A percentile compares a stretch with the other conserved stretches of the same genome.
Evolutionary conservation across 2,329 filamentous ascomycete genomes (phyloP).

Genomic region (Coniochaeta hoffmannii): DNA sequence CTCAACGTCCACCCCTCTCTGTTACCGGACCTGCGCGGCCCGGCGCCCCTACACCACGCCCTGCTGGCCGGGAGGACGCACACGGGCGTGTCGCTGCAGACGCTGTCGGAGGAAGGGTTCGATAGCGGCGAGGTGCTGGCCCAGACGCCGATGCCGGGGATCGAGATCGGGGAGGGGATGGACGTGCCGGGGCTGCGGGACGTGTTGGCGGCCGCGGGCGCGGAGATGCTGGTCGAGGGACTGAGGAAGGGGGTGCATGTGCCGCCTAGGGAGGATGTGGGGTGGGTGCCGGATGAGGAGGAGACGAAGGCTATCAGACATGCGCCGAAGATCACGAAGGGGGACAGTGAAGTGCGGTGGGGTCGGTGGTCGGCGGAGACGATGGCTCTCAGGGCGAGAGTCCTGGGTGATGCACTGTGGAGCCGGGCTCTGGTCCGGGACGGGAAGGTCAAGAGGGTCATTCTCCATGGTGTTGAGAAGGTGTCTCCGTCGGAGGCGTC

Average conservation of each 20-base stretch:
- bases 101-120: conserved; percentile 67
- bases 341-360: conserved; percentile 59
- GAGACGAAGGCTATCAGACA: conserved; percentile 28
- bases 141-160: conserved; percentile 55
- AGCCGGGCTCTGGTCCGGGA: conserved; percentile 25
- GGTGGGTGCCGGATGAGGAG: conserved; percentile 14
- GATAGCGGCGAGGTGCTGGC: conserved; percentile 71
- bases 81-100: conserved; percentile 82
- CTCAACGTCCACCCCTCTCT: conserved; percentile 91
- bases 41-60: conserved; percentile 82
- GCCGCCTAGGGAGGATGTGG: conserved; percentile 42
- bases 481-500: conserved; percentile 8
- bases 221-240: conserved; percentile 60
- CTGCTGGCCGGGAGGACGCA: conserved; percentile 52
- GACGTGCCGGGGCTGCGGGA: conserved; percentile 41
- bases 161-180: conserved; percentile 38
- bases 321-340: conserved; percentile 66
- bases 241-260: conserved; percentile 59
- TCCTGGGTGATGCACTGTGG: conserved; percentile 60
- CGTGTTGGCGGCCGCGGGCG: conserved; percentile 56
- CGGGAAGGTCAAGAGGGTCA: conserved; percentile 24
- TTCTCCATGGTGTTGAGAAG: conserved; percentile 27
- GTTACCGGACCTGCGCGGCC: conserved; percentile 76
- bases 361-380: conserved; percentile 39
- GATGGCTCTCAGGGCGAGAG: conserved; percentile 47